Conservation (phyloP, 148 eudicot genomes). For the Vaccinium corymbosum region DNA sequence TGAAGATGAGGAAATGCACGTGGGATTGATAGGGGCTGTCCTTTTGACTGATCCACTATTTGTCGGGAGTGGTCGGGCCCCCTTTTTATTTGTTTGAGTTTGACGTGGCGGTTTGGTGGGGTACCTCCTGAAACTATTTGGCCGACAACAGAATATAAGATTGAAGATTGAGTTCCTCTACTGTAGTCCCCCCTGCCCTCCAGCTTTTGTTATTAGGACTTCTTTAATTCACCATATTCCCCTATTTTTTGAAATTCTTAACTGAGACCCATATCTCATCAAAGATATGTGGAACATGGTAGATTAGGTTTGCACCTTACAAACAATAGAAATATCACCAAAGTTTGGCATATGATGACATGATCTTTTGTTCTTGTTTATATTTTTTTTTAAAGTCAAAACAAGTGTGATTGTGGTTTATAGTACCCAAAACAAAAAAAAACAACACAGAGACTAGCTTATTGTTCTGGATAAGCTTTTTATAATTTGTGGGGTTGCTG, state of each 20-base stretch:
- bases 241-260: background rate
- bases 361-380: background rate
- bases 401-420: background rate
- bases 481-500: too few species aligned
- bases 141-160: conserved; percentile 8
- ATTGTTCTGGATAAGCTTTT: too few species aligned
- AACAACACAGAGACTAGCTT: too few species aligned
- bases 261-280: background rate
- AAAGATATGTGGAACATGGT: background rate
- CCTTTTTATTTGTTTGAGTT: background rate
- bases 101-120: background rate
- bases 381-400: background rate
- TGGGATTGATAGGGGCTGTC: conserved; percentile 12
- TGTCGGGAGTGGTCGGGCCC: background rate
- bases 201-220: background rate
- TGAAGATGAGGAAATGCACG: conserved; percentile 9
- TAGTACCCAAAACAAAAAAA: too few species aligned
- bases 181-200: background rate
- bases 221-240: background rate
- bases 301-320: background rate
- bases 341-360: background rate
- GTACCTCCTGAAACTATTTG: background rate
- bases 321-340: background rate
- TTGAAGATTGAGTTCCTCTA: background rate
- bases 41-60: conserved; percentile 3